Conservation (phyloP, 2,329 filamentous ascomycete genomes). For the Curvularia spicifera region DNA sequence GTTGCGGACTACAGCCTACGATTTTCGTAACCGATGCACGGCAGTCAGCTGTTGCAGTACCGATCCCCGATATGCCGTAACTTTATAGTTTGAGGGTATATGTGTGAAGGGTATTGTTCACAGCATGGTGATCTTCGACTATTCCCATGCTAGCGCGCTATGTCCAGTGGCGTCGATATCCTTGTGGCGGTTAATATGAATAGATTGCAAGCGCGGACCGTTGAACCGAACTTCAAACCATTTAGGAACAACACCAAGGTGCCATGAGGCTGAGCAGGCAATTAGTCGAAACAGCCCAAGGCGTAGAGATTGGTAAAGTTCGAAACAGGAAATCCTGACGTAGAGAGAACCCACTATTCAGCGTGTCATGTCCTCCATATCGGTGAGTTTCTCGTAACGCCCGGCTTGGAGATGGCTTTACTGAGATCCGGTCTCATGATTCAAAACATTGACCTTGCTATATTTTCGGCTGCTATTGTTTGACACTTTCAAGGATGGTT, state of each 20-base stretch:
- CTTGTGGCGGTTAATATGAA: slow-evolving; percentile 16
- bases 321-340: neutral
- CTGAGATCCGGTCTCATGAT: neutral
- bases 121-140: slow-evolving; percentile 3
- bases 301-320: neutral
- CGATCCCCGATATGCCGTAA: slow-evolving; percentile 14
- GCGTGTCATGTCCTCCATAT: neutral
- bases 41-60: slow-evolving; percentile 5
- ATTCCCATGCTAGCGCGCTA: slow-evolving; percentile 5
- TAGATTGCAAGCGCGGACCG: slow-evolving; percentile 25
- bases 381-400: neutral
- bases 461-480: neutral
- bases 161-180: slow-evolving; percentile 10
- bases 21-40: neutral
- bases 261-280: slow-evolving; percentile 4
- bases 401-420: neutral
- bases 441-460: neutral
- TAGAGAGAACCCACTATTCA: neutral
- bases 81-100: neutral
- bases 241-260: neutral
- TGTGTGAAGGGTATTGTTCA: slow-evolving; percentile 1
- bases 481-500: neutral
- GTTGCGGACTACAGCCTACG: neutral
- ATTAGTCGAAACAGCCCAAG: slow-evolving; percentile 8
- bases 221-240: slow-evolving; percentile 16